Conservation (phyloP, 2,329 filamentous ascomycete genomes). For the Fusarium sp. region DNA sequence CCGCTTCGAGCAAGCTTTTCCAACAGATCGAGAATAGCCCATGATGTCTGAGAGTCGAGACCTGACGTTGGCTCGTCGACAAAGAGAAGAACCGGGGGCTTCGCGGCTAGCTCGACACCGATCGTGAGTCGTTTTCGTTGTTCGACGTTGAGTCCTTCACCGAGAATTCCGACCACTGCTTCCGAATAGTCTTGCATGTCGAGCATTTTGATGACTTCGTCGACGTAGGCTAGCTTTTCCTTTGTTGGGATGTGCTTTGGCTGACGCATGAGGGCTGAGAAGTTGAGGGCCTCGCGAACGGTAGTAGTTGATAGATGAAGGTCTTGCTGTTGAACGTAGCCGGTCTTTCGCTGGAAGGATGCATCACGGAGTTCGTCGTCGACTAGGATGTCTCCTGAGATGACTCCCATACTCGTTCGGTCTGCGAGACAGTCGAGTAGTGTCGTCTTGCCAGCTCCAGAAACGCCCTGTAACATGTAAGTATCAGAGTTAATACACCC, state of each 20-base stretch:
- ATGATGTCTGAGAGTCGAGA: constrained; percentile 70
- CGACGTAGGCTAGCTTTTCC: constrained; percentile 85
- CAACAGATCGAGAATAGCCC: constrained; percentile 69
- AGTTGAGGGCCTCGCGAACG: constrained; percentile 84
- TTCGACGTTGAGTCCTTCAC: constrained; percentile 69
- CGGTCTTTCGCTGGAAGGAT: constrained; percentile 88
- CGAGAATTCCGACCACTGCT: constrained; percentile 69
- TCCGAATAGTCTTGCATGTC: constrained; percentile 73
- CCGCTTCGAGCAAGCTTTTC: constrained; percentile 66
- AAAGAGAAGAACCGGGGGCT: constrained; percentile 67
- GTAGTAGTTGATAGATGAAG: constrained; percentile 83
- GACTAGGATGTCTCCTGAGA: constrained; percentile 80
- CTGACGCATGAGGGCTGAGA: constrained; percentile 86
- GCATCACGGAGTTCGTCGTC: constrained; percentile 73
- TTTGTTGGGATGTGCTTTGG: constrained; percentile 72
- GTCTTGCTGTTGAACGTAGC: constrained; percentile 91
- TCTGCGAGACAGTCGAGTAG: constrained; percentile 85
- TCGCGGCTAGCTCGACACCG: constrained; percentile 65
- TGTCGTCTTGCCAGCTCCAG: constrained; percentile 89
- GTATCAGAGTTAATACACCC: rapidly evolving
- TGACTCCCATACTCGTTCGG: constrained; percentile 85
- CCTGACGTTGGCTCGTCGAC: constrained; percentile 69
- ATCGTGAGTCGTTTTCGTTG: constrained; percentile 70
- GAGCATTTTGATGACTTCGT: constrained; percentile 77
- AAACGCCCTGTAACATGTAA: constrained; percentile 60